Percentiles rank a stretch among this genome's conserved stretches.
Conservation (phyloP, 306 rosid species). For the Vigna nakashimae region DNA sequence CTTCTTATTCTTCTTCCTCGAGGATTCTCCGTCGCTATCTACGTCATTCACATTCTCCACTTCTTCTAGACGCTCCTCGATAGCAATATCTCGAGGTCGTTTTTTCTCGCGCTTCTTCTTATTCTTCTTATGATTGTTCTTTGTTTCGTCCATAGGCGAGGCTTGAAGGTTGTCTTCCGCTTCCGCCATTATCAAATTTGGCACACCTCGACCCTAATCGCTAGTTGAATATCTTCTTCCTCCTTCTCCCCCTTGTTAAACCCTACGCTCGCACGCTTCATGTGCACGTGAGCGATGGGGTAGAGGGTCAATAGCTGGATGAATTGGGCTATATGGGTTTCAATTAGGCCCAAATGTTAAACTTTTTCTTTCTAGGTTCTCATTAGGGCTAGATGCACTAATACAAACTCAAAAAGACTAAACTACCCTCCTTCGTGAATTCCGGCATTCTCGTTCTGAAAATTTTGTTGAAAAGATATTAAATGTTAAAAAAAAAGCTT, state of each 20-base stretch:
- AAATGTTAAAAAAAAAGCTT: too few species aligned
- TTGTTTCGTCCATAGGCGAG: conserved; percentile 37
- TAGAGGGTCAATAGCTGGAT: neutral
- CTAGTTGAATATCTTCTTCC: neutral
- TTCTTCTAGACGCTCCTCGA: conserved; percentile 37
- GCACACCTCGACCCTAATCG: conserved; percentile 14
- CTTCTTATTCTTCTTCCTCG: conserved; percentile 41
- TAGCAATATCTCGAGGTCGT: conserved; percentile 44
- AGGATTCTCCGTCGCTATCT: conserved; percentile 26
- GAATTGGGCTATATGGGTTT: neutral
- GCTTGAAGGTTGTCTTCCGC: conserved; percentile 33
- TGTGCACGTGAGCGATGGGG: conserved; percentile 5
- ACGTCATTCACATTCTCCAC: conserved; percentile 26
- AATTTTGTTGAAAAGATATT: too few species aligned
- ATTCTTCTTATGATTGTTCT: conserved; percentile 34
- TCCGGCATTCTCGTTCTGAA: too few species aligned
- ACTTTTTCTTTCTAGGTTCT: too few species aligned
- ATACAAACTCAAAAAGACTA: too few species aligned
- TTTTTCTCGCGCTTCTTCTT: conserved; percentile 55
- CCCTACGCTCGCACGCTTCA: conserved; percentile 29
- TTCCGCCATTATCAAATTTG: conserved; percentile 51
- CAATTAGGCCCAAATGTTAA: neutral
- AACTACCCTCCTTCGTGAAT: too few species aligned
- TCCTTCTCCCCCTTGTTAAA: conserved; percentile 30
- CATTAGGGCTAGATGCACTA: too few species aligned